Conservation (phyloP, 2,329 filamentous ascomycete species). For the Aspergillus alliaceus region DNA sequence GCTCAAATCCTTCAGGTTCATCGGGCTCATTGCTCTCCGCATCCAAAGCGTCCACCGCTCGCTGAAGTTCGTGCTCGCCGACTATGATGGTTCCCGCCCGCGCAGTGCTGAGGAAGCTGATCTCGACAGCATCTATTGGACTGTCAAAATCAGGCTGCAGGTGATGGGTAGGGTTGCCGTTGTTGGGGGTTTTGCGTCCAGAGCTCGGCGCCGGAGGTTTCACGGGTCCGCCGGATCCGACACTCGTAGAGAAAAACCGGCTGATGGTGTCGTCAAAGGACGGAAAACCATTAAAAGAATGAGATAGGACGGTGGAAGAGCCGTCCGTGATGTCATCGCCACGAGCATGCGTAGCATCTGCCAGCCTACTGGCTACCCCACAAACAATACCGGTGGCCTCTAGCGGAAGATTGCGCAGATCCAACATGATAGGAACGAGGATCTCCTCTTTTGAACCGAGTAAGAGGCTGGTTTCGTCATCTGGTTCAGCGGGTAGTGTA, state of each 20-base stretch:
- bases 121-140: constrained; percentile 59
- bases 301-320: constrained; percentile 16
- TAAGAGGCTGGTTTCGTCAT: constrained; percentile 62
- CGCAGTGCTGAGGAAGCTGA: constrained; percentile 88
- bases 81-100: constrained; percentile 88
- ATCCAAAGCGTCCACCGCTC: constrained; percentile 69
- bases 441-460: constrained; percentile 70
- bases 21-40: constrained; percentile 32
- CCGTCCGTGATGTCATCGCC: constrained; percentile 22
- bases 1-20: constrained; percentile 12
- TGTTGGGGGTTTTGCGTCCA: constrained; percentile 4
- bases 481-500: constrained; percentile 32
- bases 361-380: constrained; percentile 80
- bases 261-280: constrained; percentile 16
- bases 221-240: constrained; percentile 16
- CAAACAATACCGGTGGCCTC: constrained; percentile 95
- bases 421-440: constrained; percentile 83
- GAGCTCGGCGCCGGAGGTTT: constrained; percentile 12
- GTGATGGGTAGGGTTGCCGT: constrained; percentile 24
- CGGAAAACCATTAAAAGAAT: constrained; percentile 16
- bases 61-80: constrained; percentile 68
- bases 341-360: constrained; percentile 64
- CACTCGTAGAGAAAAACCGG: constrained; percentile 8
- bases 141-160: constrained; percentile 32
- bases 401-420: constrained; percentile 75